Base-by-base conservation (phyloP, 2,329 filamentous ascomycete genomes). In the Ceratocystiopsis minuta region DNA sequence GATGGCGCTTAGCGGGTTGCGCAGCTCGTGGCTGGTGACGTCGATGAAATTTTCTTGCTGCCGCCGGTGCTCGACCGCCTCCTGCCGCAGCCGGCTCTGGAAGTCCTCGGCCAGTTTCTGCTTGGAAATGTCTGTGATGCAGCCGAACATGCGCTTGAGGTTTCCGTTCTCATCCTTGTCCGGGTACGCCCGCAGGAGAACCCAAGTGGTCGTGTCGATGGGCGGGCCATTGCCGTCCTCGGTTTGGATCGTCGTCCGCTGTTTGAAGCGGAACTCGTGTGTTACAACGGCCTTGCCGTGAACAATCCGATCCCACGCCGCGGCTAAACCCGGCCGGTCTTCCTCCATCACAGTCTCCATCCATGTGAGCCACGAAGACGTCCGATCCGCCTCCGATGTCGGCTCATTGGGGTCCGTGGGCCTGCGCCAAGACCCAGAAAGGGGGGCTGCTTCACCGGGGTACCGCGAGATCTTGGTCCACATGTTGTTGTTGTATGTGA, bases 91-190 rank as follows among this genome's bases (percentile, higher is more conserved):
- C 37, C 77, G 70, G 51, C 72, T 83, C 56, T 92, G 82, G 32
- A 85, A 75, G 38, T 78, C 76, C 57, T 92, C 84, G 1, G 84
- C 83, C 66, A 78, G 79, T 56, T 92, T 93, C 55, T 90, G 82
- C 42, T 80, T 73, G 16, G 80, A 85, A 48, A 93, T 92, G 53
- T 92, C 83, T 0, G 83, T 88, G 40, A 92, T 78, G 53, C 77
- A 81, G 41, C 80, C 81, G 50, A 87, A 86, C 3, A 86, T 78
- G 46, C 77, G 75, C 60, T 83, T 83, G 40, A 86, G 65, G 24
- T 64, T 61, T 4, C 78, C 80, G 24, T n/a, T n/a, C 1, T 65
- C 60, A 46, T 78, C 68, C 51, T 71, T 78, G 51, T 87, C 80
- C 0, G 80, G 80, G 49, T 80, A 85, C 0, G 79, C 80, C 43